Evolutionary conservation across 495 filamentous ascomycete genomes (phyloP).

Genomic region (Halenospora varia): DNA sequence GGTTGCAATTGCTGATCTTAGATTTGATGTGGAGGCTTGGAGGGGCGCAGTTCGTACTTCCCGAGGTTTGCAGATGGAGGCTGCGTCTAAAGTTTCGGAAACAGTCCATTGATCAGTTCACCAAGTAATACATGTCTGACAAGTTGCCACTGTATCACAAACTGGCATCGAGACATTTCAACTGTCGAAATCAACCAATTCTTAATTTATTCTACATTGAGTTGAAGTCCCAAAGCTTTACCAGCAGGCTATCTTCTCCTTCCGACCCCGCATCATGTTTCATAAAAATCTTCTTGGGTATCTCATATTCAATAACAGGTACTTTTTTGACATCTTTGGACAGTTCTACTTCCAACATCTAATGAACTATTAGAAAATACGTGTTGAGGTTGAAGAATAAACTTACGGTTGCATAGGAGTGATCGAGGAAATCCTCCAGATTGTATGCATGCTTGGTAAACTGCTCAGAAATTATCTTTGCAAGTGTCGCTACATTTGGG

Average conservation of each 20-base stretch:
- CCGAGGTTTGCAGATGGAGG: slow-evolving; percentile 2
- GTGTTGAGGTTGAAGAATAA: no score
- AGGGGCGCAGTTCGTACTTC: slow-evolving; percentile 8
- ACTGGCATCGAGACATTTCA: no score
- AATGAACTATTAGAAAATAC: neutral
- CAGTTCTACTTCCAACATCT: slow-evolving; percentile 81
- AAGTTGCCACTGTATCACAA: no score
- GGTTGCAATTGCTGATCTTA: slow-evolving; percentile 16
- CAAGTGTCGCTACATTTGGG: slow-evolving; percentile 91
- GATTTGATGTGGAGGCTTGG: slow-evolving; percentile 17
- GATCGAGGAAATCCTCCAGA: slow-evolving; percentile 93
- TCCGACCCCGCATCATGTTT: slow-evolving; percentile 43
- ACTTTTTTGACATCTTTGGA: slow-evolving; percentile 76
- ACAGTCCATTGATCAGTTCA: neutral
- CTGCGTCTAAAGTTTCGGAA: neutral
- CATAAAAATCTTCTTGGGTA: slow-evolving; percentile 83
- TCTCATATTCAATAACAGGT: slow-evolving; percentile 88
- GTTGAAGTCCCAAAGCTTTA: slow-evolving; percentile 53
- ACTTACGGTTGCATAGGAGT: slow-evolving; percentile 83
- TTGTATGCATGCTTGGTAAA: slow-evolving; percentile 94
- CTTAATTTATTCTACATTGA: no score
- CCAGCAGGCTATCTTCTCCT: slow-evolving; percentile 39
- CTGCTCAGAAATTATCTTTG: slow-evolving; percentile 91
- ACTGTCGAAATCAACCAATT: no score
- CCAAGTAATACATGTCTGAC: neutral